Evolutionary conservation across 2,329 filamentous ascomycete genomes (phyloP).

Genomic region (Aspergillus costaricaensis): DNA sequence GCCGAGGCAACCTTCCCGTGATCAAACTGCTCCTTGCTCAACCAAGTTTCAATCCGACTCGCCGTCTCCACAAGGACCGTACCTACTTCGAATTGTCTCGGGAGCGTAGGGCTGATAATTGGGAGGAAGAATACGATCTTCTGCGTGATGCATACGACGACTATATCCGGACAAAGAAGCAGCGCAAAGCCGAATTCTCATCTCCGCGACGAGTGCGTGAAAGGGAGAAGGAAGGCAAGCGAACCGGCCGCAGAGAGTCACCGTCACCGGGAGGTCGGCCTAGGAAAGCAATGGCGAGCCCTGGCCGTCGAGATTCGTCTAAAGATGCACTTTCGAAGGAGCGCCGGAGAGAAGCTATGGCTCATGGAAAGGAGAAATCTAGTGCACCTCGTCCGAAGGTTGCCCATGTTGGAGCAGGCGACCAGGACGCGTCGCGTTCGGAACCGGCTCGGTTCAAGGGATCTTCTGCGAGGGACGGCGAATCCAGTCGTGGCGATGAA

Average conservation of each 20-base stretch:
- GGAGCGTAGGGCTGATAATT: conserved; percentile 79
- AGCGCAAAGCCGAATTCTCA: conserved; percentile 34
- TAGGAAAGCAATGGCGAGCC: conserved; percentile 36
- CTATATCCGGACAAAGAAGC: conserved; percentile 34
- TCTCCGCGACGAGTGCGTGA: conserved; percentile 45
- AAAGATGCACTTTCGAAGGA: conserved; percentile 31
- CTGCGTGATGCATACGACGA: conserved; percentile 65
- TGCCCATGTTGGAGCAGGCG: conserved; percentile 29
- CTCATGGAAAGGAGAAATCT: conserved; percentile 30
- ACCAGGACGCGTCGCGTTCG: conserved; percentile 34
- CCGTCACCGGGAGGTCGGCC: conserved; percentile 41
- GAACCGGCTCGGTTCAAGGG: conserved; percentile 34
- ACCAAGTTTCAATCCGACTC: conserved; percentile 78
- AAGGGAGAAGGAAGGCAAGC: conserved; percentile 42
- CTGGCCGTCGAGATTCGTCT: conserved; percentile 29
- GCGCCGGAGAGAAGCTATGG: conserved; percentile 28
- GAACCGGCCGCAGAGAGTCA: conserved; percentile 37
- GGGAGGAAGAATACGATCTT: conserved; percentile 83
- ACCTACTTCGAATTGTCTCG: conserved; percentile 87
- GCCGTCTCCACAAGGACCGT: conserved; percentile 69
- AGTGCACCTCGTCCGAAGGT: conserved; percentile 26
- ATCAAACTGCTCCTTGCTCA: conserved; percentile 78
- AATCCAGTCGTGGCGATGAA: conserved; percentile 39
- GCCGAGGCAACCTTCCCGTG: conserved; percentile 81
- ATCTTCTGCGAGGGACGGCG: conserved; percentile 32